Evolutionary conservation across 2,329 filamentous ascomycete genomes (phyloP), one percentile per base, ranked within the genome.

Genomic region (Cryphonectria carpinicola): DNA sequence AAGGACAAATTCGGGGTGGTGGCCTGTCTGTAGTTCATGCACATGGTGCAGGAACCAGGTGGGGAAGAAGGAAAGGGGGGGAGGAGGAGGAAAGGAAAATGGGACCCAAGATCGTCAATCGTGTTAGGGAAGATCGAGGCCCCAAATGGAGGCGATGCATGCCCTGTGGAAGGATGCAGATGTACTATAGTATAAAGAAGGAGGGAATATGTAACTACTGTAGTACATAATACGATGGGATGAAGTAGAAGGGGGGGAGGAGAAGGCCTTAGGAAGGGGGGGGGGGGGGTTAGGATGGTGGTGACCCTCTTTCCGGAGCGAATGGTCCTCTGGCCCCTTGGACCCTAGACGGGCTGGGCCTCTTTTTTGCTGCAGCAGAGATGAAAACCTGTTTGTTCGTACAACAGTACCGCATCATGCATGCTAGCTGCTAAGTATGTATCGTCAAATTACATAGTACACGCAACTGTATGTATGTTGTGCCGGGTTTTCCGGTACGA

Each of bases 1-100:
- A n/a, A 19, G 22, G 46, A n/a, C 46, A 11, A 11, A 8, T 49
- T 49, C 22, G 46, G 46, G 46, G 7, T n/a, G 46, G 46, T 49
- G 46, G 17, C 46, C 46, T n/a, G 46, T n/a, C 22, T 49, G 19
- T n/a, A 7, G 46, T n/a, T 6, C 46, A n/a, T 49, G 25, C 25
- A 25, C 52, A 56, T 56, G 52, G 52, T 56, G 54, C 54, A 58
- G 54, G 25, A 58, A 58, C 13, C 54, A 32, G 54, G 52, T n/a
- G 49, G 52, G 52, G 52, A 8, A 13, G 28, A 28, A 28, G 28
- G 28, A 28, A 28, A 28, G 28, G 43, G 22, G 11, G 7, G 46
- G 19, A 39, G 37, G 37, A 10, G 22, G 46, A 49, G 46, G 22
- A 11, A 22, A 49, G 10, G 46, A 32, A 32, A 32, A 32, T 32